A percentile compares a stretch with the other conserved stretches of the same genome.
Conservation (phyloP, 192 early-diverging fungal species). For the Coemansia sp. region DNA sequence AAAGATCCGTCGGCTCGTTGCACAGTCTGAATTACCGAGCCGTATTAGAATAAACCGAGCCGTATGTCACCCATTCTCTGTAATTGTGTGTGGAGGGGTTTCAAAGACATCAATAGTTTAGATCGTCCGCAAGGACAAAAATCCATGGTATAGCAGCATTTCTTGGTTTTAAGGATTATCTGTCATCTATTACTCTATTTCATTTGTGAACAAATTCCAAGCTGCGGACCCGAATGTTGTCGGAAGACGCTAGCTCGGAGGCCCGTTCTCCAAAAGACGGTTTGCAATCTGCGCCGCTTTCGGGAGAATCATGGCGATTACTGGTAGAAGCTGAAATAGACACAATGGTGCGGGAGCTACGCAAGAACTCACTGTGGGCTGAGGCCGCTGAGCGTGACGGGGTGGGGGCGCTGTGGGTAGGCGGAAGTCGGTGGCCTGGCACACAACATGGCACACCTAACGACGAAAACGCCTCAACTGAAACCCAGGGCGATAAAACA, state of each 20-base stretch:
- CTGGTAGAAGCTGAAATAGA: conserved; percentile 52
- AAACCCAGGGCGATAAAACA: not conserved
- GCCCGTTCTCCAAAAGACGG: not conserved
- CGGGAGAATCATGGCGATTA: conserved; percentile 47
- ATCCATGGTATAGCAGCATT: no score
- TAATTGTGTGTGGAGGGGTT: not conserved
- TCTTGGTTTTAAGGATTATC: not conserved
- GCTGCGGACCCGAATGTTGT: conserved; percentile 7
- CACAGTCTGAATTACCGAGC: not conserved
- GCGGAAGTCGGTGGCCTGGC: conserved; percentile 47
- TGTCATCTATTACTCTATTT: not conserved
- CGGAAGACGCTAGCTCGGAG: conserved; percentile 12
- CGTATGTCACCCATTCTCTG: not conserved
- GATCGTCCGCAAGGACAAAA: no score
- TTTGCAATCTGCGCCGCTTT: conserved; percentile 18
- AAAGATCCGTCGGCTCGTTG: not conserved
- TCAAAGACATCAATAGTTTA: no score
- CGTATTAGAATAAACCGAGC: not conserved
- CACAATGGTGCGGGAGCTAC: conserved; percentile 52
- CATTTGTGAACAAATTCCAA: not conserved
- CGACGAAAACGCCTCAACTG: not conserved
- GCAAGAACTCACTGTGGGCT: conserved; percentile 50
- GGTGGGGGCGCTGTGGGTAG: conserved; percentile 52
- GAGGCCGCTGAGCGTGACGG: conserved; percentile 47
- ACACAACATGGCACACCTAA: conserved; percentile 5